Base-by-base conservation (phyloP, 116 monocot genomes). In the Iris pallida region DNA sequence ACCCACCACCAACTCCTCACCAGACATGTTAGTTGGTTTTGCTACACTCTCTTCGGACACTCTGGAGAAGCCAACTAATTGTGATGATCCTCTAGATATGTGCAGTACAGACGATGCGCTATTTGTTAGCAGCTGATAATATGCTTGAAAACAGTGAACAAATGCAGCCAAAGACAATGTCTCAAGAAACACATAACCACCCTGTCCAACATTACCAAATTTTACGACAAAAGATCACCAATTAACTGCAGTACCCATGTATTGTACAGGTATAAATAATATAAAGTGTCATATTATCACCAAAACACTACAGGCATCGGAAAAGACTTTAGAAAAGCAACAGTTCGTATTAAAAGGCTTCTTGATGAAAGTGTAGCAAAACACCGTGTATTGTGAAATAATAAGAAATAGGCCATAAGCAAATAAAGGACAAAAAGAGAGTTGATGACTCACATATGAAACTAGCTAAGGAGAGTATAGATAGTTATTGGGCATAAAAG, bases 171-270 rank as follows among this genome's bases (percentile, higher is more conserved):
- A 44, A 63, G 90, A 75, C 63, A 75, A 63, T 71, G 81, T 76
- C 68, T 90, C 94, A 74, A 94, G 62, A 83, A 81, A 87, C 49
- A 85, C 51, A 59, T 54, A 67, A 47, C 90, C 90, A 59, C 87
- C 90, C 94, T 94, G 87, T 69, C 53, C 61, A 79, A 62, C 0
- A 73, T 8, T 20, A 68, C 18, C 49, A 51, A 53, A 55, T 47
- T 65, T 65, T 42, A 48, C 47, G 44, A 12, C 7, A 18, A 48
- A 20, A 65, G 4, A 65, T 47, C 41, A 65, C 30, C 40, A 65
- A 11, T 10, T 55, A 54, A 20, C 54, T 42, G 30, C 30, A 30
- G 30, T 30, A 30, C 30, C 30, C 3, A 30, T 30, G 30, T 30
- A 30, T 30, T 30, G 30, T 30, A 30, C 30, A 30, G 30, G 30